Percentiles rank a stretch among this genome's conserved stretches.
Conservation (phyloP, 2,329 filamentous ascomycete species). For the Fonsecaea nubica region DNA sequence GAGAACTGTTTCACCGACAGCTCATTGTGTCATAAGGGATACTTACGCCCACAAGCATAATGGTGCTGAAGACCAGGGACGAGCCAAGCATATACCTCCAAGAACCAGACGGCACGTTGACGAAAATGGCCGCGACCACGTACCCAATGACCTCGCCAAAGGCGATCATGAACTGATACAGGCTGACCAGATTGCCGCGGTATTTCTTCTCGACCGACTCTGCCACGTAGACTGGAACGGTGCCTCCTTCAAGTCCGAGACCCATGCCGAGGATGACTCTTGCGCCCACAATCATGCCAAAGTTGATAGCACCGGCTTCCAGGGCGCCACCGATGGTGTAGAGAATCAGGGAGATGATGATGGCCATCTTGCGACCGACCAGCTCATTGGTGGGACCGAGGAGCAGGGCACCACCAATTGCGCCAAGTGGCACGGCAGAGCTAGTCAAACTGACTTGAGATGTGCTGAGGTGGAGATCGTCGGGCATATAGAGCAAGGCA, state of each 20-base stretch:
- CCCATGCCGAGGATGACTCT: constrained; percentile 73
- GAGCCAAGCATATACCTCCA: constrained; percentile 78
- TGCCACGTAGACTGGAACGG: constrained; percentile 76
- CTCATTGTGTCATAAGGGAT: neutral
- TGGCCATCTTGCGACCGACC: constrained; percentile 70
- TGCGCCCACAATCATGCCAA: constrained; percentile 72
- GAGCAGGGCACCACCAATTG: constrained; percentile 72
- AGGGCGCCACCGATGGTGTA: constrained; percentile 74
- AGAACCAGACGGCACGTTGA: constrained; percentile 67
- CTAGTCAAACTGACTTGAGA: constrained; percentile 71
- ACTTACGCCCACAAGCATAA: constrained; percentile 59
- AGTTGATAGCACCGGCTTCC: constrained; percentile 71
- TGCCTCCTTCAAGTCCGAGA: constrained; percentile 75
- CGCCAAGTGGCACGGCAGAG: constrained; percentile 73
- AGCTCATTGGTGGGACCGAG: constrained; percentile 72
- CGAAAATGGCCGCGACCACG: constrained; percentile 74
- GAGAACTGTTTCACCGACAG: neutral
- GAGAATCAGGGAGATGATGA: constrained; percentile 71
- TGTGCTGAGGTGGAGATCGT: constrained; percentile 61
- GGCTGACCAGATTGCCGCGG: constrained; percentile 73
- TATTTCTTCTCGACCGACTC: constrained; percentile 72
- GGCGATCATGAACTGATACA: constrained; percentile 79
- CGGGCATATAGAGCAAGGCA: constrained; percentile 70
- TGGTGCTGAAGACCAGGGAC: constrained; percentile 72
- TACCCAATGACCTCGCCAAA: constrained; percentile 76